phyloP scores from a whole-genome alignment of 2,329 filamentous ascomycete genomes.

The Gnomoniopsis smithogilvyi region DNA sequence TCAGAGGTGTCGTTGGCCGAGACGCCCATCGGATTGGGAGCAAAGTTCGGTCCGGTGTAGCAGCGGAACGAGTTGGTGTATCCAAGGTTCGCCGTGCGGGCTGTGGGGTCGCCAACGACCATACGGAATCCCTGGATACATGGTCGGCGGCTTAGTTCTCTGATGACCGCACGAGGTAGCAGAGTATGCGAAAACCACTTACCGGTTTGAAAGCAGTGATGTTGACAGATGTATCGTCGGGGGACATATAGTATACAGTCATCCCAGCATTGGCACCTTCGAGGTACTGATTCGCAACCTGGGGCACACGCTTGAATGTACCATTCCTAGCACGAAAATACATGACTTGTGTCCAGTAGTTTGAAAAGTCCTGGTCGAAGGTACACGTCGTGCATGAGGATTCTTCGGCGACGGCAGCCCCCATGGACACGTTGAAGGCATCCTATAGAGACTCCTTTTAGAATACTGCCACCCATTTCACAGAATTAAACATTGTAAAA shows the following conservation, averaged over 20 bases:
- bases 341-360: constrained; percentile 13
- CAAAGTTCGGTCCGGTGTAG: constrained; percentile 32
- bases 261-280: constrained; percentile 43
- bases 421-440: constrained; percentile 38
- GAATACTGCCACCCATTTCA: no score
- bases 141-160: constrained; percentile 4
- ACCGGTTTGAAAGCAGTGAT: constrained; percentile 39
- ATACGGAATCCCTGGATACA: constrained; percentile 36
- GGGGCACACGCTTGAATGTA: constrained; percentile 14
- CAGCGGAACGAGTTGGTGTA: constrained; percentile 31
- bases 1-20: constrained; percentile 35
- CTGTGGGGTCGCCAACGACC: constrained; percentile 36
- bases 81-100: constrained; percentile 25
- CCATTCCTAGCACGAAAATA: constrained; percentile 14
- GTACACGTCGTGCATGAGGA: constrained; percentile 30
- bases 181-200: constrained; percentile 49
- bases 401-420: constrained; percentile 16
- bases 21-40: constrained; percentile 9
- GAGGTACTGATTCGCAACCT: constrained; percentile 27
- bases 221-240: constrained; percentile 3
- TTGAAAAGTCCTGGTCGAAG: constrained; percentile 13
- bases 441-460: constrained; percentile 19
- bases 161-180: not conserved
- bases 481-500: not conserved
- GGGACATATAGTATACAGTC: constrained; percentile 34